These are phyloP conservation scores for Penicillium verrucosum DNA, from an alignment of 2,329 filamentous ascomycete genomes.

Conservation along the genomic window DNA sequence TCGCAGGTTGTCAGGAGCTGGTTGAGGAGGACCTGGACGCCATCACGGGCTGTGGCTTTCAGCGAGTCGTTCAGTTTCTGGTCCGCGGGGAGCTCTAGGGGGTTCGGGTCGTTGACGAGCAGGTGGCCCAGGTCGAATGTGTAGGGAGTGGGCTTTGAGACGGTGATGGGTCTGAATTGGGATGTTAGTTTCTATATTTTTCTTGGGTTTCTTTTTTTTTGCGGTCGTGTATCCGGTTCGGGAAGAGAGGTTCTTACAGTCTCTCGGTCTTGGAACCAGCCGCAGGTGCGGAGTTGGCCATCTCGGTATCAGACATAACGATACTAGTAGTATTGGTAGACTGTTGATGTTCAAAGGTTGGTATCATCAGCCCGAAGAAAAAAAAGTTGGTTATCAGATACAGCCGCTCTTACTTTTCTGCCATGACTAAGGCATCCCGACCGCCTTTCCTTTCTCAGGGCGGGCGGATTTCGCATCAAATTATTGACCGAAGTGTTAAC, in stretches of 20 bases:
- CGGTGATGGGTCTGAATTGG: slow-evolving; percentile 53
- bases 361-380: slow-evolving; percentile 18
- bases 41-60: slow-evolving; percentile 74
- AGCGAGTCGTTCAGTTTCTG: slow-evolving; percentile 63
- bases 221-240: neutral
- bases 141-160: slow-evolving; percentile 83
- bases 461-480: slow-evolving; percentile 24
- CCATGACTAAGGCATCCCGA: slow-evolving; percentile 19
- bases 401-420: slow-evolving; percentile 28
- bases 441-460: slow-evolving; percentile 26
- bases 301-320: slow-evolving; percentile 31
- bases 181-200: slow-evolving; percentile 17
- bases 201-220: neutral
- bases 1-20: slow-evolving; percentile 88
- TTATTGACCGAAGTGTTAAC: slow-evolving; percentile 18
- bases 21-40: slow-evolving; percentile 88
- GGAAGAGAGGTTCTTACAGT: slow-evolving; percentile 34
- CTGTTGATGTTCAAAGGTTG: slow-evolving; percentile 6
- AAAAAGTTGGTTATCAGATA: slow-evolving; percentile 33
- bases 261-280: slow-evolving; percentile 35
- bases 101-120: slow-evolving; percentile 82
- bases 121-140: slow-evolving; percentile 89
- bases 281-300: slow-evolving; percentile 20
- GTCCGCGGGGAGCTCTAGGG: slow-evolving; percentile 58
- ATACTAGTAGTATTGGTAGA: slow-evolving; percentile 3